phyloP scores from a whole-genome alignment of 371 early-diverging fungal genomes.

The Massospora cicadina region DNA sequence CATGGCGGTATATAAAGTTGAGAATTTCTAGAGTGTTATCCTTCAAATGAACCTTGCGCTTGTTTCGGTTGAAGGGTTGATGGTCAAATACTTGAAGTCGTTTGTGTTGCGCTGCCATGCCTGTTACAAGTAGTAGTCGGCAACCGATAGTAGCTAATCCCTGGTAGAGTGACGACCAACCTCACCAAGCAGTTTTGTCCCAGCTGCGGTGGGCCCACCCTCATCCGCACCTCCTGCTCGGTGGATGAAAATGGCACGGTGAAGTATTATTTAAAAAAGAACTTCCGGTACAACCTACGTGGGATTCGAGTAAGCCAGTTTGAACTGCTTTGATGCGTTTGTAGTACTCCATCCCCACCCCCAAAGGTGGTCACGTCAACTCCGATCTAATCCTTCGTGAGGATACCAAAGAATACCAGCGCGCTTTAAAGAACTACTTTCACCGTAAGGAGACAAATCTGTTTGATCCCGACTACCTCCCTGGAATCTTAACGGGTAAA shows the following conservation, averaged over 20 bases:
- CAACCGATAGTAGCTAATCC: not conserved
- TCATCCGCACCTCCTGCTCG: conserved; percentile 64
- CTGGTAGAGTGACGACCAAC: conserved; percentile 45
- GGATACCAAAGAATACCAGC: conserved; percentile 73
- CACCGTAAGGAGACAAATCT: conserved; percentile 38
- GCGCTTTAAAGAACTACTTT: conserved; percentile 12
- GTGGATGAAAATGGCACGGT: conserved; percentile 66
- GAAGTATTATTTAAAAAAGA: conserved; percentile 65
- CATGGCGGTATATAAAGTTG: not conserved
- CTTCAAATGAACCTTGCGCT: conserved; percentile 80
- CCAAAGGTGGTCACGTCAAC: conserved; percentile 60
- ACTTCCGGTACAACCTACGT: conserved; percentile 74
- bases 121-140: conserved; percentile 53
- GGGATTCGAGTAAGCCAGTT: conserved; percentile 53
- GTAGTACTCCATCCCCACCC: conserved; percentile 63
- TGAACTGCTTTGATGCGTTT: not conserved
- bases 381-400: conserved; percentile 74
- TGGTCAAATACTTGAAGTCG: conserved; percentile 57
- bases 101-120: conserved; percentile 90
- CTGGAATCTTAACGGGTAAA: conserved; percentile 34
- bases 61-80: conserved; percentile 66
- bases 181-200: conserved; percentile 89
- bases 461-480: conserved; percentile 62
- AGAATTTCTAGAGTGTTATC: conserved; percentile 49
- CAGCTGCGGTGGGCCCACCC: conserved; percentile 73